A percentile compares a stretch with the other conserved stretches of the same genome.
Conservation (phyloP, 768 basidiomycete genomes). For the Rhizopogon sp. region DNA sequence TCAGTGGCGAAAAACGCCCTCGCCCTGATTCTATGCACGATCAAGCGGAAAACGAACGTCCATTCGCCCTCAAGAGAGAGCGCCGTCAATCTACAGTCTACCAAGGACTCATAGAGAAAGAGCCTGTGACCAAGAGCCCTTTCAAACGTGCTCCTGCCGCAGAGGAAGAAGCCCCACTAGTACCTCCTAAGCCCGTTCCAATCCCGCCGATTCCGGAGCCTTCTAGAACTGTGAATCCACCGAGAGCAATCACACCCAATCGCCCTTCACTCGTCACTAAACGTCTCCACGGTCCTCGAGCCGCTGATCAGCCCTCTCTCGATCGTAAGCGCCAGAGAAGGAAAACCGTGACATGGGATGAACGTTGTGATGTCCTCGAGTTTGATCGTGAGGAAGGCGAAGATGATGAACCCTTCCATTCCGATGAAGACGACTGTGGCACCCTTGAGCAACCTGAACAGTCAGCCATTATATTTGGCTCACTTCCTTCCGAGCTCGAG, state of each 20-base stretch:
- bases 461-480: slow-evolving; percentile 10
- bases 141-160: slow-evolving; percentile 42
- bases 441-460: slow-evolving; percentile 8
- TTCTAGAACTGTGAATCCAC: slow-evolving; percentile 24
- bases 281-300: slow-evolving; percentile 72
- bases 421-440: slow-evolving; percentile 28
- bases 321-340: slow-evolving; percentile 45
- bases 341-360: slow-evolving; percentile 79
- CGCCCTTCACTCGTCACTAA: slow-evolving; percentile 68
- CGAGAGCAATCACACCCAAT: slow-evolving; percentile 27
- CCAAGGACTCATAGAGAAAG: slow-evolving; percentile 67
- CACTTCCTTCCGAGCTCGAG: slow-evolving; percentile 43
- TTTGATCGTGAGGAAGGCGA: slow-evolving; percentile 63
- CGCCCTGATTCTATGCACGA: slow-evolving; percentile 69
- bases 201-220: slow-evolving; percentile 22
- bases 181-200: slow-evolving; percentile 25
- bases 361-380: slow-evolving; percentile 77
- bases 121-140: slow-evolving; percentile 80
- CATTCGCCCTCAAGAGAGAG: slow-evolving; percentile 64
- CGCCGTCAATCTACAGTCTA: slow-evolving; percentile 72
- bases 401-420: slow-evolving; percentile 44
- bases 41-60: slow-evolving; percentile 68
- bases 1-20: slow-evolving; percentile 76
- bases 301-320: slow-evolving; percentile 33
- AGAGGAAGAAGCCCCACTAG: slow-evolving; percentile 25